A percentile compares a stretch with the other conserved stretches of the same genome.
Conservation (phyloP, 1,139 yeast species). For the Pichia sp. region DNA sequence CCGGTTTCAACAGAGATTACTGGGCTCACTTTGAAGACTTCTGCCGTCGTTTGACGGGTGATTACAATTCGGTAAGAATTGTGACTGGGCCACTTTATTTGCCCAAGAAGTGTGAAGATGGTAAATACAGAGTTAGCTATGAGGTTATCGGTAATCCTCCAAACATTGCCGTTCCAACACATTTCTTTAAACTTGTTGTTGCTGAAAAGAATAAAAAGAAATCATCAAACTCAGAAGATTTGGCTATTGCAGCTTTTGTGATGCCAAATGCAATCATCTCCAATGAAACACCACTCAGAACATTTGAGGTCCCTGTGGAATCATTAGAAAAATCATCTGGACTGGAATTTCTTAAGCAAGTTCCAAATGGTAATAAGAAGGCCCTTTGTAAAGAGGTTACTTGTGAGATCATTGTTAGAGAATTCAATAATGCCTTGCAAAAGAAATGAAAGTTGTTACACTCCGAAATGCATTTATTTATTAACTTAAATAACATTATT, state of each 20-base stretch:
- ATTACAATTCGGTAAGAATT: conserved; percentile 70
- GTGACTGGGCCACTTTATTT: conserved; percentile 92
- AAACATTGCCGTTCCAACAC: conserved; percentile 94
- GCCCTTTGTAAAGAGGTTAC: conserved; percentile 75
- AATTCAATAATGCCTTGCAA: conserved; percentile 44
- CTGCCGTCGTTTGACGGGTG: conserved; percentile 65
- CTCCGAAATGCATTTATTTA: not conserved
- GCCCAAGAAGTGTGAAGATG: conserved; percentile 70
- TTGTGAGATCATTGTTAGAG: conserved; percentile 81
- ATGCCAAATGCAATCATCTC: conserved; percentile 77
- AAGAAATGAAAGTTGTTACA: conserved; percentile 10
- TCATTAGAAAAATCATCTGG: conserved; percentile 88
- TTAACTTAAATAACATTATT: not conserved
- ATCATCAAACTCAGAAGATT: conserved; percentile 39
- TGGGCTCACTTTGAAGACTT: conserved; percentile 98
- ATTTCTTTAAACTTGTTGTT: conserved; percentile 83
- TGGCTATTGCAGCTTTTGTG: conserved; percentile 89
- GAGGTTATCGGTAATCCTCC: conserved; percentile 98
- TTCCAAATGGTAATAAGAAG: conserved; percentile 56
- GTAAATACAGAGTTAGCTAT: conserved; percentile 76
- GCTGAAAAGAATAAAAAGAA: conserved; percentile 57
- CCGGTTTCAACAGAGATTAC: conserved; percentile 91
- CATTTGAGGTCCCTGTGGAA: conserved; percentile 83
- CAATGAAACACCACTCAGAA: conserved; percentile 64
- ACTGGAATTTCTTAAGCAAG: conserved; percentile 67